Evolutionary conservation across 176 grass and related monocot species (phyloP), one percentile per base, ranked within the genome.

Genomic region (Pharus latifolius): DNA sequence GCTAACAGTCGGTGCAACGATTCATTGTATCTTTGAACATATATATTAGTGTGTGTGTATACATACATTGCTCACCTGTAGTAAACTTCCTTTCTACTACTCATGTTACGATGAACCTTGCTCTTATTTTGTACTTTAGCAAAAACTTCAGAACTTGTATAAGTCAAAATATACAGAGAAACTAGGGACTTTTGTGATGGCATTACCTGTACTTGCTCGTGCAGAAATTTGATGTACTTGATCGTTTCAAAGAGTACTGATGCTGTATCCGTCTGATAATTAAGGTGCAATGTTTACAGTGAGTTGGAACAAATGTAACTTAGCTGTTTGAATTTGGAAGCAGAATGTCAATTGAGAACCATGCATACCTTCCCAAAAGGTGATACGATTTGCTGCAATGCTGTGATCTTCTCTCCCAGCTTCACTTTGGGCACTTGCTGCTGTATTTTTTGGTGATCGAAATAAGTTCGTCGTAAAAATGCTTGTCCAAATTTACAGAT

Each of bases 171-270:
- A 52, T 18, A 18, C 20, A 52, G 64, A 64, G 26, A 17, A 56
- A 68, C 41, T 9, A 49, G 54, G 54, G 22, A 37, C 48, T 69
- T 54, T 19, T 24, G 35, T 6, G 30, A 17, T 38, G 26, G 2
- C n/a, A 8, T 79, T 87, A 98, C 94, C 89, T 90, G 87, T 42
- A 98, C 84, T 85, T 98, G 94, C 43, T 98, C 90, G n/a, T 98
- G 90, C 56, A 98, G 76, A 78, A 93, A 58, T 71, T 81, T 85
- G 78, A 98, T 98, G 17, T 87, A 93, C 25, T 98, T 93, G 46
- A 90, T 83, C 22, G 94, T 82, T 65, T 98, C 94, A 18, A 85
- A 71, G 56, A 98, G 75, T 48, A 98, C 94, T 13, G 94, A 98
- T 41, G 94, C 87, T 32, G 89, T 98, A 57, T 98, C 94, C 33